Conservation (phyloP, 2,329 filamentous ascomycete species). For the Camptophora hylomeconis region DNA sequence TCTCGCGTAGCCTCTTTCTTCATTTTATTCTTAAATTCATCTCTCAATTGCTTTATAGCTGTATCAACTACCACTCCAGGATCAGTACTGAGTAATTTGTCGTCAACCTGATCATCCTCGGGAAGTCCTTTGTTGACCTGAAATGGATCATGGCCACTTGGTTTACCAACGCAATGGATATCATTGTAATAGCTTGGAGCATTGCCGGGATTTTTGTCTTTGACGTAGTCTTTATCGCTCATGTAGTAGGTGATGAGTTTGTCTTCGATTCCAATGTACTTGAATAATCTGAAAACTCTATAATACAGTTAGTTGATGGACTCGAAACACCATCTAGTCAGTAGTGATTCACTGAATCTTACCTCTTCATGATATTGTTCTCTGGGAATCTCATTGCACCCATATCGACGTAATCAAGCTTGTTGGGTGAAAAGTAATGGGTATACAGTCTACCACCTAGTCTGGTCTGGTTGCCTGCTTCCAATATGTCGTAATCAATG, state of each 20-base stretch:
- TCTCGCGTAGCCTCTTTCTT: not conserved
- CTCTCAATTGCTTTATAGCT: not conserved
- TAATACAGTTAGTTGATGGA: too few species aligned
- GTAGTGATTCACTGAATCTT: not conserved
- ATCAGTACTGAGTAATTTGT: not conserved
- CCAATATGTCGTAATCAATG: constrained; percentile 26
- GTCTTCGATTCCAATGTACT: constrained; percentile 1
- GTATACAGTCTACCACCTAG: constrained; percentile 26
- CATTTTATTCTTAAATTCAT: not conserved
- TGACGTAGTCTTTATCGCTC: not conserved
- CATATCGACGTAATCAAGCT: constrained; percentile 29
- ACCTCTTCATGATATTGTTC: constrained; percentile 8
- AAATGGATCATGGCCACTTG: not conserved
- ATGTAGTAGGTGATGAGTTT: constrained; percentile 1
- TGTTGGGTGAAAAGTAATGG: constrained; percentile 19
- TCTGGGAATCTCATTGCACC: constrained; percentile 30
- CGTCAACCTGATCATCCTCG: constrained; percentile 1
- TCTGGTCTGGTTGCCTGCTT: constrained; percentile 18
- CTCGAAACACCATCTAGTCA: too few species aligned
- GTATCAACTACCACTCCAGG: not conserved
- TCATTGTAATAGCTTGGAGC: constrained; percentile 3
- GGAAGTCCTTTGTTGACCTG: constrained; percentile 1
- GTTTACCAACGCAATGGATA: not conserved
- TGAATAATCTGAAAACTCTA: not conserved
- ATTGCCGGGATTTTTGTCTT: not conserved